Evolutionary conservation across 2,329 filamentous ascomycete species (phyloP).

Genomic region (Teratosphaeria epicoccoides): DNA sequence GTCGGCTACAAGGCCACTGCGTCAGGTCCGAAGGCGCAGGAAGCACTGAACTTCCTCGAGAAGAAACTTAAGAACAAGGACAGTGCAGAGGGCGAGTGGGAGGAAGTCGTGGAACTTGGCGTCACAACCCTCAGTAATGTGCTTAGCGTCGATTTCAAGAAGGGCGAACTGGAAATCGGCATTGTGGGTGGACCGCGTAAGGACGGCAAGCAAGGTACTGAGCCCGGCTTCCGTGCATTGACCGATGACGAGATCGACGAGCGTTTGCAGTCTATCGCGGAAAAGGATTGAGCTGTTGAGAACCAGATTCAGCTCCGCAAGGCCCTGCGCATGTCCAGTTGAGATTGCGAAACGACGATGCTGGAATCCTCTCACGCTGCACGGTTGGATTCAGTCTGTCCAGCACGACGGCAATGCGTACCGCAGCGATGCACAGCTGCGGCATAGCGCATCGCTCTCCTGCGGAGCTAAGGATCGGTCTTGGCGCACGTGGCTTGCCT

Average conservation of each 20-base stretch:
- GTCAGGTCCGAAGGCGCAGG: conserved; percentile 94
- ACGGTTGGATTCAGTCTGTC: background rate
- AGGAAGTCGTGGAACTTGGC: conserved; percentile 93
- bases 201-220: conserved; percentile 74
- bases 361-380: background rate
- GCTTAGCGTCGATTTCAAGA: conserved; percentile 98
- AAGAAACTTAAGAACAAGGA: conserved; percentile 99
- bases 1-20: conserved; percentile 97
- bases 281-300: conserved; percentile 68
- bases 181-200: conserved; percentile 80
- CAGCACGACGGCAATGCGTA: background rate
- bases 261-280: conserved; percentile 90
- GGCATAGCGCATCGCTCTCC: background rate
- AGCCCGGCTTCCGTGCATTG: conserved; percentile 71
- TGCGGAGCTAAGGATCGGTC: background rate
- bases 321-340: background rate
- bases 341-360: background rate
- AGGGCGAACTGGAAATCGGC: conserved; percentile 94
- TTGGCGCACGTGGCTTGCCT: conserved; percentile 1
- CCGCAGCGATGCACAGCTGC: background rate
- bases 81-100: conserved; percentile 80
- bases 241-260: conserved; percentile 98
- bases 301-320: conserved; percentile 1
- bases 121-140: conserved; percentile 94
- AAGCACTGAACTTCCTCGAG: conserved; percentile 95